These are phyloP conservation scores for Saccharum officinarum DNA, from an alignment of 176 grass and related monocot species.

Conservation along the genomic window DNA sequence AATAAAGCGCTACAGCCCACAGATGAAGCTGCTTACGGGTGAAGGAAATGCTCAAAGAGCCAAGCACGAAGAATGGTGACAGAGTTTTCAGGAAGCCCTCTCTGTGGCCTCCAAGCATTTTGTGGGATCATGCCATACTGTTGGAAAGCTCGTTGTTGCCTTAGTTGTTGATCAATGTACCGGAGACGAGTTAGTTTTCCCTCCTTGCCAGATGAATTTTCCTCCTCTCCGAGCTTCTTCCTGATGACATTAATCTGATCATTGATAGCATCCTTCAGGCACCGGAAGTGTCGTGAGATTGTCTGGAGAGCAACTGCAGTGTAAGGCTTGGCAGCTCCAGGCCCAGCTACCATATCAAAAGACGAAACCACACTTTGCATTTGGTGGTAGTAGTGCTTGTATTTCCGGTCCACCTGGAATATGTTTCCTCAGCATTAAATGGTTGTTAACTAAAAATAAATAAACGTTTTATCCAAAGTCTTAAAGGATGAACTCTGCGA, in stretches of 20 bases:
- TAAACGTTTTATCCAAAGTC: not conserved
- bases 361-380: slow-evolving; percentile 89
- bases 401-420: slow-evolving; percentile 85
- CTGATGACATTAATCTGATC: slow-evolving; percentile 74
- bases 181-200: slow-evolving; percentile 73
- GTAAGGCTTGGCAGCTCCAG: slow-evolving; percentile 78
- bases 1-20: not conserved
- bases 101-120: slow-evolving; percentile 93
- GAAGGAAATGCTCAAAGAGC: slow-evolving; percentile 98
- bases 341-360: slow-evolving; percentile 76
- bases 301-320: slow-evolving; percentile 96
- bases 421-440: slow-evolving; percentile 27
- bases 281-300: slow-evolving; percentile 88
- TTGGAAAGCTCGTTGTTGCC: slow-evolving; percentile 87
- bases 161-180: slow-evolving; percentile 88
- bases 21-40: slow-evolving; percentile 61
- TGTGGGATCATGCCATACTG: slow-evolving; percentile 97
- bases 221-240: slow-evolving; percentile 87
- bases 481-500: not conserved
- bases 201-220: slow-evolving; percentile 64
- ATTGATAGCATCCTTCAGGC: slow-evolving; percentile 89
- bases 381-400: slow-evolving; percentile 97
- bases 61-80: slow-evolving; percentile 92
- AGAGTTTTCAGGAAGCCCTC: slow-evolving; percentile 90
- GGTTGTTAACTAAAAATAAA: slow-evolving; percentile 10